These are phyloP conservation scores for Metschnikowia peoriensis DNA, from an alignment of 805 yeast species.

Conservation along the genomic window DNA sequence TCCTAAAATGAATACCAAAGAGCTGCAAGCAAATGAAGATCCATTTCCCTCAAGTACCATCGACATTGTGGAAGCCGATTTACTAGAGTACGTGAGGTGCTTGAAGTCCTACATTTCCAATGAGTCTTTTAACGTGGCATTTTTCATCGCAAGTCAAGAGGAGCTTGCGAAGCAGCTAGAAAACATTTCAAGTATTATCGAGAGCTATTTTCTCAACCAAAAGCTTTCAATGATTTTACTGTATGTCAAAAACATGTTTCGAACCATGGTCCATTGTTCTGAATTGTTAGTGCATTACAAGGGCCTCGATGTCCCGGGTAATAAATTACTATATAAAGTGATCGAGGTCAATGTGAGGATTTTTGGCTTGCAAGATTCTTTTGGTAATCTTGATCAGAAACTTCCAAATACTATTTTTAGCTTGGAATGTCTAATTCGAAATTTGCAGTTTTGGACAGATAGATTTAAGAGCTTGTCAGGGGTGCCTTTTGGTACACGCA, in stretches of 20 bases:
- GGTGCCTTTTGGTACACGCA: too few relatives aligned
- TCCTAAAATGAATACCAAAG: too few relatives aligned
- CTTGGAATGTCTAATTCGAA: background rate
- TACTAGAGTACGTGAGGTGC: background rate
- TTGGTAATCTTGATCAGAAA: background rate
- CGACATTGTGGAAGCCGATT: background rate
- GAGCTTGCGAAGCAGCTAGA: background rate
- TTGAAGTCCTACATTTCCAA: background rate
- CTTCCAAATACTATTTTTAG: background rate
- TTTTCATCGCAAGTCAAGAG: background rate
- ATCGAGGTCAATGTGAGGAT: constrained; percentile 2
- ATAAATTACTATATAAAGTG: constrained; percentile 1
- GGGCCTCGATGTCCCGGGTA: background rate
- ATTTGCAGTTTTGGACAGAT: background rate
- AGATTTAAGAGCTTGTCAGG: background rate
- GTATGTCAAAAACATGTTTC: background rate
- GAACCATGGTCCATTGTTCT: background rate
- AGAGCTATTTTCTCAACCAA: too few relatives aligned
- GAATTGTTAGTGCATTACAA: background rate
- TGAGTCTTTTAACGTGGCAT: background rate
- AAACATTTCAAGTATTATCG: background rate
- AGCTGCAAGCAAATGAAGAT: too few relatives aligned
- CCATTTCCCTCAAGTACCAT: too few relatives aligned
- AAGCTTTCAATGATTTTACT: background rate
- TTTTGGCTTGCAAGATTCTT: background rate